Conservation (phyloP, 345 rosid species). For the Gossypium bickii region DNA sequence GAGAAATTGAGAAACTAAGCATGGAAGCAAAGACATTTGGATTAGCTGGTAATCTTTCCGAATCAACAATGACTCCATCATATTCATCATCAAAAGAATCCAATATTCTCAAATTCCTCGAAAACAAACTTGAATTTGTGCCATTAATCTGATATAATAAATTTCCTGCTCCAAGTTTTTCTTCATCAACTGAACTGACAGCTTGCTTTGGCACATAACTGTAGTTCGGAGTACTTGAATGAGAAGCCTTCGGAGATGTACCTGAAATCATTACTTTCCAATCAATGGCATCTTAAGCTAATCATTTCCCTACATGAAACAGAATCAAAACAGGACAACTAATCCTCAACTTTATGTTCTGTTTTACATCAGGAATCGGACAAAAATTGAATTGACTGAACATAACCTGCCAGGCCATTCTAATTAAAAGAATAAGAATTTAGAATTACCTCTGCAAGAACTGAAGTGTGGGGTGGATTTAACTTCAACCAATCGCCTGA, state of each 20-base stretch:
- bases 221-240: slow-evolving; percentile 36
- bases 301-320: background rate
- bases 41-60: slow-evolving; percentile 49
- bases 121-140: slow-evolving; percentile 29
- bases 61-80: slow-evolving; percentile 78
- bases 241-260: slow-evolving; percentile 26
- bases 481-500: slow-evolving; percentile 25
- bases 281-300: background rate
- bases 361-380: background rate
- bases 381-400: background rate
- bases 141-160: slow-evolving; percentile 34
- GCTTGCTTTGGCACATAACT: slow-evolving; percentile 32
- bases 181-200: slow-evolving; percentile 27
- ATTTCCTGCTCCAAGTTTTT: slow-evolving; percentile 31
- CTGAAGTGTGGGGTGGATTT: slow-evolving; percentile 30
- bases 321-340: background rate
- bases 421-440: background rate
- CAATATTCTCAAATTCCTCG: slow-evolving; percentile 39
- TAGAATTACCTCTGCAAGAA: slow-evolving; percentile 36
- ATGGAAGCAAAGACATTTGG: slow-evolving; percentile 41
- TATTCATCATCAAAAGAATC: slow-evolving; percentile 67
- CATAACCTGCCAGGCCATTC: background rate
- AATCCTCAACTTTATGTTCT: background rate
- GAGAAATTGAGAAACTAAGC: slow-evolving; percentile 53
- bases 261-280: slow-evolving; percentile 25